Base-by-base conservation (phyloP, 495 filamentous ascomycete species). In the Xylaria nigripes region DNA sequence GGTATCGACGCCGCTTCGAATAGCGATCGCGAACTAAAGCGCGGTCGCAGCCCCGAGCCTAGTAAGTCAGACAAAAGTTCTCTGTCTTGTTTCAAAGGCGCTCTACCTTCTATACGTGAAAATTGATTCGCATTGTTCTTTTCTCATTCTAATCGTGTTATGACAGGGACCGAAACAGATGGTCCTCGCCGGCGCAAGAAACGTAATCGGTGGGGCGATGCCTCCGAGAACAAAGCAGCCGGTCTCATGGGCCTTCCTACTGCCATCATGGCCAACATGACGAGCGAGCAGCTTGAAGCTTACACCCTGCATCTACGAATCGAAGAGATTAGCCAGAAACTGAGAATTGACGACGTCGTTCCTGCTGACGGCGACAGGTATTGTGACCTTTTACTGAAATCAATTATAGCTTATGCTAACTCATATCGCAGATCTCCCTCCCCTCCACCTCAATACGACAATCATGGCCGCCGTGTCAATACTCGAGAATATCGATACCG, bases 301-400 rank as follows among this genome's bases (percentile, higher is more conserved):
- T 98, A 98, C 66, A 89, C 89, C 16, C 72, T 96, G 51, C 91
- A 98, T 69, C 73, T 98, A 59, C 89, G 93, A 67, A 94, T 98
- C 59, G 90, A 96, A 69, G 93, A 98, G 72, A 98, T 98, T 62
- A 96, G 89, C 67, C 91, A 98, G 75, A 97, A 97, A 79, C 84
- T 98, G 59, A 83, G 89, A 61, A 98, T 98, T 69, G 91, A 95
- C 71, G 93, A 98, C 76, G 91, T 97, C 45, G 90, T 98, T 53
- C 93, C 93, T 29, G 86, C 83, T 62, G 92, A 96, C 75, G 89
- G 90, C 57, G 88, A 97, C 68, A 82, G 92, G 92, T 95, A 78
- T 45, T 43, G 23, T 6, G 18, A 21, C 30, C 29, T 23, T 6
- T 10, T 21, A 38, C 22, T 16, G 9, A 3, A 23, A 24, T 21